Base-by-base conservation (phyloP, 371 early-diverging fungal species). In the Mortierella sp. region DNA sequence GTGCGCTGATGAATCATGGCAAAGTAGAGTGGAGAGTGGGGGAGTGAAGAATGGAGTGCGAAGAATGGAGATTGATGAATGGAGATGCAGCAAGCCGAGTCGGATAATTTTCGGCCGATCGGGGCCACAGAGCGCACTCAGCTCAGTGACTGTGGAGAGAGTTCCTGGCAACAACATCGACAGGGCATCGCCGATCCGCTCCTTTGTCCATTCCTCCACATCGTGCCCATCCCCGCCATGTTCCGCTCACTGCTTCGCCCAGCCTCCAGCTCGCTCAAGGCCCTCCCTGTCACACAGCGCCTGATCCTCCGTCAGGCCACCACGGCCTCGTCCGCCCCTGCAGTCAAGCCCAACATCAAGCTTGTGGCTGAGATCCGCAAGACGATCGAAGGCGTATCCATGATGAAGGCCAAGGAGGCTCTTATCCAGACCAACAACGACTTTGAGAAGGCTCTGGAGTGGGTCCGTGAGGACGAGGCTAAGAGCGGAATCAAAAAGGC, bases 341-440 rank as follows among this genome's bases (percentile, higher is more conserved):
- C 80, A 39, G 71, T 86, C 61, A 93, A 93, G 76, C 91, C 91
- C 46, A 81, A 88, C 64, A 86, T 91, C 55, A 88, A 88, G 52
- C 74, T 92, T 27, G 78, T 96, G 78, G 98, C 60, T 86, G 93
- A 81, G 92, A 95, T 65, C 92, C 94, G 46, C 88, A 93, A 67
- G 89, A 47, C 68, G 3, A 68, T 76, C 34, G 76, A 76, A 34
- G 76, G 76, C 46, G 27, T 93, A 31, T 83, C 92, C 25, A 91
- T 97, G 81, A 82, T 86, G 71, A 94, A 94, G 71, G 96, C 95
- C 44, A 92, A 91, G 60, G 93, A 94, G 73, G 96, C 96, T 3
- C 89, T 96, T 50, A 63, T 86, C 29, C 85, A 85, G 60, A 82
- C 82, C 50, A 82, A 88, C 68, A 92, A 93, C 77, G 88, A 92